Base-by-base conservation (phyloP, 352 stramenopile genomes). In the Phytopythium delawarense region DNA sequence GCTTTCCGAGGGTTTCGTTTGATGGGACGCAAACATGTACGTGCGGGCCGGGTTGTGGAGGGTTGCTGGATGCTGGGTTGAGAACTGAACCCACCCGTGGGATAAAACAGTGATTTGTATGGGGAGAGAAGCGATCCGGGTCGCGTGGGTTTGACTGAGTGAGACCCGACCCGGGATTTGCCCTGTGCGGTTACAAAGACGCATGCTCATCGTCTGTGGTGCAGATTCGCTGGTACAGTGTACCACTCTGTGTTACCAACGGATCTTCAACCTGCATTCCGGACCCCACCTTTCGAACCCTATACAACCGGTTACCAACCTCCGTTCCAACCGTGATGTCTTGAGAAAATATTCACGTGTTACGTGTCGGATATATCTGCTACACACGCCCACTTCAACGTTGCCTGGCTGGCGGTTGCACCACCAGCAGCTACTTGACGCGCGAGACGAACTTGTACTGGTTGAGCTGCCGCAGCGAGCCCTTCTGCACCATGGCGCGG, bases 401-500 rank as follows among this genome's bases (percentile, higher is more conserved):
- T 40, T 15, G 34, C 34, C 25, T 1, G 1, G 25, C 25, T 28
- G 25, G 25, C 25, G 28, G 28, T 3, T 32, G 28, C 28, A 32
- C 28, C 28, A 32, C 28, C 28, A 32, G 28, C 35, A 40, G 35
- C 35, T 40, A 40, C 67, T 91, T 91, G 32, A 93, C 65, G 7
- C 84, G 79, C 37, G 79, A 84, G 21, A 93, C 82, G 66, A 93
- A 94, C 71, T 92, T 91, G 75, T 92, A 94, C 76, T 94, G 83
- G 72, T 84, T 91, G 23, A 94, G 70, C 55, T 94, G 85, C 59
- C 78, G 77, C 4, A 94, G 72, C 13, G 76, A 74, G 16, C 85
- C 85, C 57, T 94, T 94, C 69, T 94, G 85, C 37, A 94, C 85
- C 85, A 94, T 92, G 37, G 81, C 85, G 54, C 85, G 83, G 50